These are phyloP conservation scores for Calonectria hawksworthii DNA, from an alignment of 2,329 filamentous ascomycete genomes.

Conservation along the genomic window DNA sequence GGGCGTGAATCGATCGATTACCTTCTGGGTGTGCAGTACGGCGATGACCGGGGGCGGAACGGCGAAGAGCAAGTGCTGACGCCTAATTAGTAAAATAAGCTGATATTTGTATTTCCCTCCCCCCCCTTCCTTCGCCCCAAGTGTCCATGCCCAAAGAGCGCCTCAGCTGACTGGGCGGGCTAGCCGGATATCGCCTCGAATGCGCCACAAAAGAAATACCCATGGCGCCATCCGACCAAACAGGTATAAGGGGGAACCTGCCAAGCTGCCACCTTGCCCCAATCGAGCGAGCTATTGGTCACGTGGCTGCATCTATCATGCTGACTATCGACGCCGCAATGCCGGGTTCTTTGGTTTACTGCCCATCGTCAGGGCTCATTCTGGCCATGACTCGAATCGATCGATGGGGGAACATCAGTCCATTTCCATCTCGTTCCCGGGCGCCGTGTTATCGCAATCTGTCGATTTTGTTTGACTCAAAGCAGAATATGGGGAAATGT, in stretches of 20 bases:
- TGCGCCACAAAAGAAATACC: not conserved
- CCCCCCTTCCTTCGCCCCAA: not conserved
- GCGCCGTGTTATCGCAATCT: not conserved
- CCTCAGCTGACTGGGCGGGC: conserved; percentile 5
- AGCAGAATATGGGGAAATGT: not conserved
- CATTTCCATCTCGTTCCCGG: not conserved
- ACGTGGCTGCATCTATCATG: not conserved
- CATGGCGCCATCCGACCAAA: not conserved
- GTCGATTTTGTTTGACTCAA: not conserved
- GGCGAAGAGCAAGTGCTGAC: not conserved
- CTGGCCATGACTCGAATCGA: not conserved
- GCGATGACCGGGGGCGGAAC: not conserved
- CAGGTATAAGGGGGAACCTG: not conserved
- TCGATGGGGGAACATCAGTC: not conserved
- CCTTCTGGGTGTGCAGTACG: not conserved
- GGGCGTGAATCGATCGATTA: not conserved
- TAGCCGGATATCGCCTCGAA: not conserved
- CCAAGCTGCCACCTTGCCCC: not conserved
- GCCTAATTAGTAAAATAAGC: conserved; percentile 5
- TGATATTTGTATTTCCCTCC: not conserved
- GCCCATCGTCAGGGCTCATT: not conserved
- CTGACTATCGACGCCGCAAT: not conserved
- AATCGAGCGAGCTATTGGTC: not conserved
- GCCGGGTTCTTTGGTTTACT: not conserved
- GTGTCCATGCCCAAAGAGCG: not conserved